These are phyloP conservation scores for Cyberlindnera japonica DNA, from an alignment of 805 yeast genomes.

Conservation along the genomic window DNA sequence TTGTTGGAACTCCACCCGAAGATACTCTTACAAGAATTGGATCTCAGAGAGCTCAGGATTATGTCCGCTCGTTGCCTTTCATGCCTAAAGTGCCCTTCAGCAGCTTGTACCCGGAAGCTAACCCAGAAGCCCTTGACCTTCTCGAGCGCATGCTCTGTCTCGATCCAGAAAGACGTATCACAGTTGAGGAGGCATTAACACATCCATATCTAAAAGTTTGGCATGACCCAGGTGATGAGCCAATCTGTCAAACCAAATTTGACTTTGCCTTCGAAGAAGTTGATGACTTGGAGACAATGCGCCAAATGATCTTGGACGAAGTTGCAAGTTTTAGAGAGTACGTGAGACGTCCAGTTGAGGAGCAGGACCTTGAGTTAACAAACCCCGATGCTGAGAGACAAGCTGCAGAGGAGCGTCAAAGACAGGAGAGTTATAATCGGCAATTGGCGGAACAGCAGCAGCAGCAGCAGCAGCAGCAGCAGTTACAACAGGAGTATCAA, in stretches of 20 bases:
- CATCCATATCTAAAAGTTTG: constrained; percentile 88
- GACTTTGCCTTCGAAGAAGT: constrained; percentile 81
- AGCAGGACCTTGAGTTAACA: constrained; percentile 39
- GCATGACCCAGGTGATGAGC: constrained; percentile 94
- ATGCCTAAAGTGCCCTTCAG: constrained; percentile 76
- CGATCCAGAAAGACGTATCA: constrained; percentile 79
- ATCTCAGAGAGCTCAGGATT: constrained; percentile 85
- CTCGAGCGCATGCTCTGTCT: constrained; percentile 76
- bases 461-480: constrained; percentile 19
- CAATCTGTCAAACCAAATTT: constrained; percentile 73
- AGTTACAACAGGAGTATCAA: constrained; percentile 16
- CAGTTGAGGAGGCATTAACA: constrained; percentile 81
- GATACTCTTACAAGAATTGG: constrained; percentile 69
- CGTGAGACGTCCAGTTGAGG: constrained; percentile 73
- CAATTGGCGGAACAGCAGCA: constrained; percentile 22
- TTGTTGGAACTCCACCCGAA: constrained; percentile 88
- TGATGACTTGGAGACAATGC: constrained; percentile 74
- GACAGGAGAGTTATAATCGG: constrained; percentile 7
- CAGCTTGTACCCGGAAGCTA: constrained; percentile 76
- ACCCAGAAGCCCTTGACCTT: constrained; percentile 81
- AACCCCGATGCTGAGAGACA: constrained; percentile 27
- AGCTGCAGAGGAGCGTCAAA: constrained; percentile 23
- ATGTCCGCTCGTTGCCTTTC: constrained; percentile 80
- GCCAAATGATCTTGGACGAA: constrained; percentile 73
- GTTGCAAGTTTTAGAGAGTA: constrained; percentile 73